Evolutionary conservation across 805 yeast species (phyloP).

Genomic region (Yamadazyma philogaea): DNA sequence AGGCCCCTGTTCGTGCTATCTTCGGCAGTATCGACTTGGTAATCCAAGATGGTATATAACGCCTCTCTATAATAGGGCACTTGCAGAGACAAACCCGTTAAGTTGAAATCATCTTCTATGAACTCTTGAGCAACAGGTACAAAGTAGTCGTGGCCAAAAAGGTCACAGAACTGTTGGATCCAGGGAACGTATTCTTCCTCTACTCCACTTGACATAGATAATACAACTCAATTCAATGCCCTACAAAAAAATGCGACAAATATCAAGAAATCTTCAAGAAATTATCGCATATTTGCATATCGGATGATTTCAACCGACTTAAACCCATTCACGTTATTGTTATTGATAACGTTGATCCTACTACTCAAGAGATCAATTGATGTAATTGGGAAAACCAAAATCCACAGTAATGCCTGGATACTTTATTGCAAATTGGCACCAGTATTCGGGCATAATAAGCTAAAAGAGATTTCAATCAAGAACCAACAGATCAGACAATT

Average conservation of each 20-base stretch:
- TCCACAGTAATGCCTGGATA: slow-evolving; percentile 39
- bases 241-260: slow-evolving; percentile 6
- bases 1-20: slow-evolving; percentile 20
- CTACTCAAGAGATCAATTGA: slow-evolving; percentile 33
- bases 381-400: slow-evolving; percentile 31
- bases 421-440: slow-evolving; percentile 32
- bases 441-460: slow-evolving; percentile 30
- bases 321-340: slow-evolving; percentile 31
- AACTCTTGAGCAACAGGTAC: slow-evolving; percentile 90
- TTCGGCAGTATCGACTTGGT: slow-evolving; percentile 55
- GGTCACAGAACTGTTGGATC: slow-evolving; percentile 76
- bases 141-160: slow-evolving; percentile 84
- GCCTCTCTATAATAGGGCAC: slow-evolving; percentile 94
- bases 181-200: slow-evolving; percentile 68
- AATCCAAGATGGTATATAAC: slow-evolving; percentile 82
- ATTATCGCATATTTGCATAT: background rate
- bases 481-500: slow-evolving; percentile 46
- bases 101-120: slow-evolving; percentile 93
- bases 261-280: background rate
- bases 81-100: slow-evolving; percentile 80
- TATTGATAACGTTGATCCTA: slow-evolving; percentile 34
- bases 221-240: background rate
- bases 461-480: slow-evolving; percentile 21
- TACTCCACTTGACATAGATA: slow-evolving; percentile 37
- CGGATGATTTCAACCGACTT: slow-evolving; percentile 19